A percentile compares a stretch with the other conserved stretches of the same genome.
Conservation (phyloP, 2,329 filamentous ascomycete genomes). For the Aspergillus tanneri region DNA sequence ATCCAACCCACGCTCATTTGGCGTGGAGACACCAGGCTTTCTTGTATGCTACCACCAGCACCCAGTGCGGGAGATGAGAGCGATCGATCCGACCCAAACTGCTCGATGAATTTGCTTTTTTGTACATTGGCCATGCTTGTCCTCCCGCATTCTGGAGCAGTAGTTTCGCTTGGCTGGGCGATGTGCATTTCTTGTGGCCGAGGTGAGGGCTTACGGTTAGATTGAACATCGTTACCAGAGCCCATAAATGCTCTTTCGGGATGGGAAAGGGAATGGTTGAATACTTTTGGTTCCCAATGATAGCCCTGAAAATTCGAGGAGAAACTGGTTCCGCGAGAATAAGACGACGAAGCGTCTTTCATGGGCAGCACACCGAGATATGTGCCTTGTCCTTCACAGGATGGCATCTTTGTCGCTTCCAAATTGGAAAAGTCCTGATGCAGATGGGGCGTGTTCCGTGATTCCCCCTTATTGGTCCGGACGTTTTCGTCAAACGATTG, state of each 20-base stretch:
- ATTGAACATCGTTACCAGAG: neutral
- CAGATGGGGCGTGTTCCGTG: constrained; percentile 10
- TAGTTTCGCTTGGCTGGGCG: neutral
- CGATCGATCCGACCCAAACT: constrained; percentile 25
- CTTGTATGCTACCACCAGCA: neutral
- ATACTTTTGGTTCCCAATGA: constrained; percentile 3
- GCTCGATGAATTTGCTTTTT: constrained; percentile 36
- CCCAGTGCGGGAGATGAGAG: constrained; percentile 3
- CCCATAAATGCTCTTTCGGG: neutral
- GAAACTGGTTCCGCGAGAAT: constrained; percentile 26
- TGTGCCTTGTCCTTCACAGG: too few species aligned
- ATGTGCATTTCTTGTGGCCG: constrained; percentile 1
- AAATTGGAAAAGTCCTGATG: neutral
- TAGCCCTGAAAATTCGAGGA: constrained; percentile 11
- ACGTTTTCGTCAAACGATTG: constrained; percentile 24
- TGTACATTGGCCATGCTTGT: constrained; percentile 8
- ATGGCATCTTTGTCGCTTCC: neutral
- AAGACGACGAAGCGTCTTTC: constrained; percentile 24
- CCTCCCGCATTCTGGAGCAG: constrained; percentile 1
- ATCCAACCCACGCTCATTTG: constrained; percentile 45
- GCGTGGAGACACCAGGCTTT: constrained; percentile 22
- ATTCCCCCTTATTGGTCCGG: constrained; percentile 13
- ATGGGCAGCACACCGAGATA: too few species aligned
- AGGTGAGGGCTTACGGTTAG: neutral
- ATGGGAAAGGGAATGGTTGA: neutral